Conservation (phyloP, 208 protist genomes). For the Leishmania aethiopica region DNA sequence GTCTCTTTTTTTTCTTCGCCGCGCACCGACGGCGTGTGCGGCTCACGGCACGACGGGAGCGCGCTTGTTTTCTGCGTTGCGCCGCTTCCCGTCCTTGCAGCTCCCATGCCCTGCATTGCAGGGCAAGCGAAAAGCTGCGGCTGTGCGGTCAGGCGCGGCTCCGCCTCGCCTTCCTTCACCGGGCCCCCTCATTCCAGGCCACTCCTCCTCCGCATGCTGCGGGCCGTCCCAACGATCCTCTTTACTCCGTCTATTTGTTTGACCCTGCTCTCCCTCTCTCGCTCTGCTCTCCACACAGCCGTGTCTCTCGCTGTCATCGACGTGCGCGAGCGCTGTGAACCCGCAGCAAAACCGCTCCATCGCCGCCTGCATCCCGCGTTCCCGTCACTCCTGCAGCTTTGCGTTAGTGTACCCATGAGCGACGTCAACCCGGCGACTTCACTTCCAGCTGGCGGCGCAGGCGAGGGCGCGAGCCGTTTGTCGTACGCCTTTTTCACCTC, state of each 20-base stretch:
- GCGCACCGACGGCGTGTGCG: background rate
- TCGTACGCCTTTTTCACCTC: background rate
- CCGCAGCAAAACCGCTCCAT: background rate
- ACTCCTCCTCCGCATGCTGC: background rate
- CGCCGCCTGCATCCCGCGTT: background rate
- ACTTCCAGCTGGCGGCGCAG: background rate
- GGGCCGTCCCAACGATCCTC: background rate
- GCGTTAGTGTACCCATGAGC: background rate
- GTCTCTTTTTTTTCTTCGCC: background rate
- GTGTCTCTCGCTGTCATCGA: background rate
- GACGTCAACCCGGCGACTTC: background rate
- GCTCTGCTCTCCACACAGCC: background rate
- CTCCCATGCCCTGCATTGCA: background rate
- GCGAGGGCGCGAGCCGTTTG: background rate
- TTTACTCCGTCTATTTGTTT: background rate
- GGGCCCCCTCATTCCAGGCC: background rate
- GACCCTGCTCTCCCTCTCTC: too few species aligned
- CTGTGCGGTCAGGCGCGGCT: background rate
- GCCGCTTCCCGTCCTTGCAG: background rate
- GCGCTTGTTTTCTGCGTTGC: background rate
- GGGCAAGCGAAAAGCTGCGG: background rate
- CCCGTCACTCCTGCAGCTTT: background rate
- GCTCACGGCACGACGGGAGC: background rate
- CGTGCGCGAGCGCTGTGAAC: background rate
- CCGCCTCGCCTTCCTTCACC: background rate